Conservation (phyloP, 2,329 filamentous ascomycete species). For the Calonectria fujianensis region DNA sequence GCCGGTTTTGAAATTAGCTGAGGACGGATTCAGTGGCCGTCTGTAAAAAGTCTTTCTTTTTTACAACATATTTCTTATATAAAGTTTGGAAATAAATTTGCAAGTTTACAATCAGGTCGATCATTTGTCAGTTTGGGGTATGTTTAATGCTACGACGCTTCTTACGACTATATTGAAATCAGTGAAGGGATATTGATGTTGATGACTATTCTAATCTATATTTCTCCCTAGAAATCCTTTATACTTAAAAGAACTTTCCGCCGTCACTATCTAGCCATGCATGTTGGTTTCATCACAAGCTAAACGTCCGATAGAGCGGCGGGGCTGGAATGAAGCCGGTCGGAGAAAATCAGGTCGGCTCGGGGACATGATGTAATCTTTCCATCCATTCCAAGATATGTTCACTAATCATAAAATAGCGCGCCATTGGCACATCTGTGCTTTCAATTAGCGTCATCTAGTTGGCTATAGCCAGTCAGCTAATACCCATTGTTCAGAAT, state of each 20-base stretch:
- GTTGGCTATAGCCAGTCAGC: neutral
- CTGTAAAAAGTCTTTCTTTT: neutral
- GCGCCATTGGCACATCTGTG: too few relatives aligned
- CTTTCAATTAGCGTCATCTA: neutral
- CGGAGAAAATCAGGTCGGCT: neutral
- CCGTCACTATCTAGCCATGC: too few relatives aligned
- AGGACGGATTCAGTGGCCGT: constrained; percentile 15
- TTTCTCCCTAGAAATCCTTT: too few relatives aligned
- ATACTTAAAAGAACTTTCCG: too few relatives aligned
- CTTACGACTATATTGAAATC: neutral
- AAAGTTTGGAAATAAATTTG: neutral
- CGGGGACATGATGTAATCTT: neutral
- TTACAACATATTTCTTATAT: neutral
- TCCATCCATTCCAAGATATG: neutral
- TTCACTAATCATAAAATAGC: neutral
- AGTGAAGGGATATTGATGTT: too few relatives aligned
- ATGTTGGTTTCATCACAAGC: too few relatives aligned
- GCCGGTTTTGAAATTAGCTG: constrained; percentile 23
- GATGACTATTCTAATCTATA: too few relatives aligned
- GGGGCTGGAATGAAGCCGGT: neutral
- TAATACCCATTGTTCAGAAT: neutral
- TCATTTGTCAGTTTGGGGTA: neutral
- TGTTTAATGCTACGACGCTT: neutral
- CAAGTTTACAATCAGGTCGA: neutral
- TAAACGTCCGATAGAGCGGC: neutral